Evolutionary conservation across 2,329 filamentous ascomycete genomes (phyloP).

Genomic region (Didymella pomorum): DNA sequence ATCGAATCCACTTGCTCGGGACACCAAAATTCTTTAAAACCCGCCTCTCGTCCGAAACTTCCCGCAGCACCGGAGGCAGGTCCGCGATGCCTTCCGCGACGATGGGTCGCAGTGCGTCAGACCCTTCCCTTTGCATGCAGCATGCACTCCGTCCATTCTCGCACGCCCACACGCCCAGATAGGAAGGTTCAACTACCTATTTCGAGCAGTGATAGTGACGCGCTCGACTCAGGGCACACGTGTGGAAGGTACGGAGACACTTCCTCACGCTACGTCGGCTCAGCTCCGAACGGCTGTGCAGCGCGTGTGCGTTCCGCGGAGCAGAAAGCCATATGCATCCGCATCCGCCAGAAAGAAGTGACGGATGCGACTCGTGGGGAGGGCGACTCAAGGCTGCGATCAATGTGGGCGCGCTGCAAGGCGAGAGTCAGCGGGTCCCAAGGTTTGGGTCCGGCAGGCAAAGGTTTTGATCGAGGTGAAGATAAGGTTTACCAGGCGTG

Average conservation of each 20-base stretch:
- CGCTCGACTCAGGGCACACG: not conserved
- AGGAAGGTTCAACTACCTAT: not conserved
- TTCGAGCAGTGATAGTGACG: constrained; percentile 6
- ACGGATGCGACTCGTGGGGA: not conserved
- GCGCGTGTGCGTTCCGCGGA: not conserved
- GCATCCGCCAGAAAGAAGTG: not conserved
- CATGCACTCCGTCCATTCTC: not conserved
- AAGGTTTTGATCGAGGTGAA: constrained; percentile 12
- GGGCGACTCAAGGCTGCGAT: not conserved
- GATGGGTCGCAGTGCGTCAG: not conserved
- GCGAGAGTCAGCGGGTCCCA: not conserved
- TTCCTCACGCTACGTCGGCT: constrained; percentile 1
- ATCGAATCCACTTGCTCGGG: not conserved
- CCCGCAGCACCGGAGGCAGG: constrained; percentile 1
- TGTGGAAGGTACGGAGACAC: not conserved
- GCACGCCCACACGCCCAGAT: not conserved
- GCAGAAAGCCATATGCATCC: not conserved
- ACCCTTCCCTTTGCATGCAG: not conserved
- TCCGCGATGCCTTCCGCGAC: not conserved
- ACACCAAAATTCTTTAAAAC: not conserved
- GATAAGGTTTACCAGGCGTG: constrained; percentile 21
- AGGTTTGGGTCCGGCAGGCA: constrained; percentile 9
- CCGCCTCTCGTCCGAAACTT: not conserved
- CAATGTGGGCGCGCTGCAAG: not conserved
- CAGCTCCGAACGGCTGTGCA: constrained; percentile 1